Base-by-base conservation (phyloP, 768 basidiomycete genomes). In the Tulasnella sp. region DNA sequence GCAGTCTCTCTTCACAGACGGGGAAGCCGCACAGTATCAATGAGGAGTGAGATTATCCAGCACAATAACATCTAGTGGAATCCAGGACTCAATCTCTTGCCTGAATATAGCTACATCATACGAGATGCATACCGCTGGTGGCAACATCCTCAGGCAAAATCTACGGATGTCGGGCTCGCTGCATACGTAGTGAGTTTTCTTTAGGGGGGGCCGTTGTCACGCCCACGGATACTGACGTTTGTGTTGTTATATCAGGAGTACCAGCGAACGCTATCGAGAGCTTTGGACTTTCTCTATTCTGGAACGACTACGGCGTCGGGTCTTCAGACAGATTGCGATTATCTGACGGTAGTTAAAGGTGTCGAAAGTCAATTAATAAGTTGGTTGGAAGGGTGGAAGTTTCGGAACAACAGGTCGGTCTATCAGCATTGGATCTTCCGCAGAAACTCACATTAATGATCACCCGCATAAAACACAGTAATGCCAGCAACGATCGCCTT, bases 1-100 rank as follows among this genome's bases (percentile, higher is more conserved):
- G 91, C 62, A 94, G 92, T 65, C 78, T 86, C 60, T 89, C 91
- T 64, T 88, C 93, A 0, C 92, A 94, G 72, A 91, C 97, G 91
- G 93, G 93, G 45, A 97, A 96, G 72, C 94, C 94, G 2, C 83
- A 88, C 67, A 82, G 85, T 2, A 84, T 97, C 64, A 83, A 85
- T 68, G 94, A 97, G 72, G 94, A 99, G 89, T 92, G 68, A 65
- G 89, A 21, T 78, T 11, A n/a, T n/a, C n/a, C n/a, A n/a, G n/a
- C n/a, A n/a, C 11, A 25, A 38, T 24, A 51, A 48, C 29, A 0
- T 24, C 2, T 44, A 4, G n/a, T 31, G 11, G 5, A 34, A 19
- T n/a, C 53, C 43, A 17, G 44, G 12, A 21, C 21, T 53, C 24
- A n/a, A 42, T 24, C 4, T 11, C 24, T 10, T 10, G 63, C 34